Conservation (phyloP, 208 protist species). For the Polymyxa betae region DNA sequence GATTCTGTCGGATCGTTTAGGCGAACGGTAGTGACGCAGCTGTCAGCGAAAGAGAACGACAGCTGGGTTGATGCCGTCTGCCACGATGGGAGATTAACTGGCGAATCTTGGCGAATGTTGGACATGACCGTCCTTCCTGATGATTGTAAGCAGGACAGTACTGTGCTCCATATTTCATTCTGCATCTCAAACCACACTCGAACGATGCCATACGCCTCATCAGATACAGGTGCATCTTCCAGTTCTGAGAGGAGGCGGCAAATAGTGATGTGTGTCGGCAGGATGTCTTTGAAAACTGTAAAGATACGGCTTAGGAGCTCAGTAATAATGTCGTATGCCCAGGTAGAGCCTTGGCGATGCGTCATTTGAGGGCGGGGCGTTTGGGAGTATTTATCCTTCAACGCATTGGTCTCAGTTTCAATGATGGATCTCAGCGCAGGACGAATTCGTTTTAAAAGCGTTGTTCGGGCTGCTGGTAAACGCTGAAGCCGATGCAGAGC, state of each 20-base stretch:
- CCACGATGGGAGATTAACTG: background rate
- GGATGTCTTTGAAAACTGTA: background rate
- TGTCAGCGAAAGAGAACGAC: slow-evolving; percentile 34
- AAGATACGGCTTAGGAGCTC: slow-evolving; percentile 21
- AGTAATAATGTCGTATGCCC: background rate
- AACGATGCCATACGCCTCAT: background rate
- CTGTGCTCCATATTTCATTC: slow-evolving; percentile 2
- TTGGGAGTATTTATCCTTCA: background rate
- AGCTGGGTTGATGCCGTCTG: background rate
- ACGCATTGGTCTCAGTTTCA: slow-evolving; percentile 4
- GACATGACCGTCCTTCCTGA: background rate
- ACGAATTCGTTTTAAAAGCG: background rate
- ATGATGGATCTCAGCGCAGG: background rate
- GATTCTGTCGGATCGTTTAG: background rate
- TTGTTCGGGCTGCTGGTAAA: background rate
- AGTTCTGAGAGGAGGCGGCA: background rate
- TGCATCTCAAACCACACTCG: slow-evolving; percentile 14
- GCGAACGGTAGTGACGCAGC: background rate
- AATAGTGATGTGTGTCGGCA: background rate
- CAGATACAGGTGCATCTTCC: background rate
- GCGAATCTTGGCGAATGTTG: background rate
- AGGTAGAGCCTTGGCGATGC: background rate
- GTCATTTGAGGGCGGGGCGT: background rate
- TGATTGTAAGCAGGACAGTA: slow-evolving; percentile 22
- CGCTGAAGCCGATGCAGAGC: background rate